Evolutionary conservation across 1,284 basidiomycete genomes (phyloP).

Genomic region (Mycena sp.): DNA sequence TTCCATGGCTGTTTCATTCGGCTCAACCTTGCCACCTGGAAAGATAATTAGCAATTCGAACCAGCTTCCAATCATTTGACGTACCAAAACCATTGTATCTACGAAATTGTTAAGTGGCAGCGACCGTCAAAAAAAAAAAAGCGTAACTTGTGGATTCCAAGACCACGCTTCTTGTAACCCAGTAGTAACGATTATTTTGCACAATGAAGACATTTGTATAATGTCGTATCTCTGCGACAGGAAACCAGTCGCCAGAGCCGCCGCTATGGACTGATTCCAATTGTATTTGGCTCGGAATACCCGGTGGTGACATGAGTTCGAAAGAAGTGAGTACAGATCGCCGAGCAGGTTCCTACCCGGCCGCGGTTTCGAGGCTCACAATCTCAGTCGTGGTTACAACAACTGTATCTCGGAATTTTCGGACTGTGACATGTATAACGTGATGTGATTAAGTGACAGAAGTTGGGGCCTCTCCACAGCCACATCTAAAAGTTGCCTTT

Average conservation of each 20-base stretch:
- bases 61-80: not conserved
- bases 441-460: no score
- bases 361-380: no score
- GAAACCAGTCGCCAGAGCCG: slow-evolving; percentile 28
- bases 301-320: slow-evolving; percentile 24
- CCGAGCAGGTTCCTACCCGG: no score
- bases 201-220: slow-evolving; percentile 72
- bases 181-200: slow-evolving; percentile 61
- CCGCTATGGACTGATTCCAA: slow-evolving; percentile 2
- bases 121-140: not conserved
- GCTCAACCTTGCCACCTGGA: slow-evolving; percentile 74
- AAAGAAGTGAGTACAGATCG: no score
- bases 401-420: no score
- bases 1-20: slow-evolving; percentile 63
- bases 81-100: slow-evolving; percentile 55
- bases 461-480: no score
- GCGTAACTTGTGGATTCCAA: slow-evolving; percentile 65
- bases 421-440: no score
- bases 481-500: no score
- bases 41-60: not conserved
- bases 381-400: no score
- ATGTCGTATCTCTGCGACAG: slow-evolving; percentile 31
- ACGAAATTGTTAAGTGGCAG: not conserved
- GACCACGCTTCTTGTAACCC: slow-evolving; percentile 77
- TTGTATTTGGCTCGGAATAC: not conserved